phyloP scores from a whole-genome alignment of 2,329 filamentous ascomycete species.

The Diaporthe sp. region DNA sequence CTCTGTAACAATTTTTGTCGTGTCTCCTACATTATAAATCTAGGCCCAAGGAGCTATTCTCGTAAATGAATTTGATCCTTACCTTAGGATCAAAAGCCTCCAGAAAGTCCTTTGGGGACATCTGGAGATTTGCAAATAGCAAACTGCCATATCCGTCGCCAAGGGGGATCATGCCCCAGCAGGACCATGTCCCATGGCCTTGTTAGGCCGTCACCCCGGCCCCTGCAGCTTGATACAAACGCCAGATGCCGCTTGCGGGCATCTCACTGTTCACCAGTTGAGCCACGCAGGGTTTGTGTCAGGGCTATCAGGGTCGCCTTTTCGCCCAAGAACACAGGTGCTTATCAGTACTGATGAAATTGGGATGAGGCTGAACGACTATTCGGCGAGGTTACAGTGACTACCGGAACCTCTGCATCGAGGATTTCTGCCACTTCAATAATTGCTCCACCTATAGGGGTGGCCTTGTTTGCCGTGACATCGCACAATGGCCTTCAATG shows the following conservation, averaged over 20 bases:
- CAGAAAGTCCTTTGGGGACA: neutral
- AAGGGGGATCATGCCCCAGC: neutral
- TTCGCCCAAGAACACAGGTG: neutral
- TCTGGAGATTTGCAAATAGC: neutral
- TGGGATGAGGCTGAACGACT: neutral
- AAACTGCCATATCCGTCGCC: neutral
- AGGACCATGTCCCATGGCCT: neutral
- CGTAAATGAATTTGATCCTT: no score
- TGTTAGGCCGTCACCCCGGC: slow-evolving; percentile 16
- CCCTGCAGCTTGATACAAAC: neutral
- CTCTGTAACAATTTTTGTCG: neutral
- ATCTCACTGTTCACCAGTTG: neutral
- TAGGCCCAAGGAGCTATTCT: neutral
- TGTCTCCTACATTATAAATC: neutral
- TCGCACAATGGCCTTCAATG: neutral
- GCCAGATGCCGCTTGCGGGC: neutral
- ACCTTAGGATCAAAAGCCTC: neutral
- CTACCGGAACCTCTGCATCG: neutral
- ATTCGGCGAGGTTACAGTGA: neutral
- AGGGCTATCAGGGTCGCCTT: neutral
- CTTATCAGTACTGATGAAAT: no score
- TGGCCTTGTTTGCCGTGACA: neutral
- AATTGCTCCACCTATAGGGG: neutral
- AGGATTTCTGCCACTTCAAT: neutral
- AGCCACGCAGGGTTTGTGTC: neutral